A percentile compares a stretch with the other conserved stretches of the same genome.
These are phyloP conservation scores for Amanita phalloides DNA, from an alignment of 768 basidiomycete genomes.

Conservation along the genomic window DNA sequence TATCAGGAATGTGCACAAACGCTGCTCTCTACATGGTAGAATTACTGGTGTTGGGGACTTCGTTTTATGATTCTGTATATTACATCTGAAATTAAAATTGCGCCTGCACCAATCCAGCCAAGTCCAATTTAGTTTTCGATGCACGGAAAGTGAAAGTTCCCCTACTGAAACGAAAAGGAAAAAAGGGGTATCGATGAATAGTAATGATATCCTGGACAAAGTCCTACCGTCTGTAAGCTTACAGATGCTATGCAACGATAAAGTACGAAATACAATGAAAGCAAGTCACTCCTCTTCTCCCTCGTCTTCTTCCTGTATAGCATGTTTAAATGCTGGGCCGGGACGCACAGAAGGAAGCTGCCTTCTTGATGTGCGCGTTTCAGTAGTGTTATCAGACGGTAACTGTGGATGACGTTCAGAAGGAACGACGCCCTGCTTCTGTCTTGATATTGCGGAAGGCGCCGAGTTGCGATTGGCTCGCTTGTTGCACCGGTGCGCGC, in stretches of 20 bases:
- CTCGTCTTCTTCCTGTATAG: slow-evolving; percentile 83
- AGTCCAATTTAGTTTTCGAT: too few relatives aligned
- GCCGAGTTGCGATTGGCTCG: slow-evolving; percentile 20
- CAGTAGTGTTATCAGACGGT: slow-evolving; percentile 37
- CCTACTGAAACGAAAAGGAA: not conserved
- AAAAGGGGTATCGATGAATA: slow-evolving; percentile 3
- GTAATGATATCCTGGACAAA: not conserved
- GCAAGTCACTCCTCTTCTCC: slow-evolving; percentile 55
- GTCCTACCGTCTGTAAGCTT: slow-evolving; percentile 1
- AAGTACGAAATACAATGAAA: slow-evolving; percentile 5
- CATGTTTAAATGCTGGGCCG: slow-evolving; percentile 60
- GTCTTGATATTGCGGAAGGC: not conserved
- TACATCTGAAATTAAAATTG: not conserved
- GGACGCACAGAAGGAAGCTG: slow-evolving; percentile 59
- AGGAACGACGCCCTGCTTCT: slow-evolving; percentile 25
- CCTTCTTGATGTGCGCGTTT: slow-evolving; percentile 46
- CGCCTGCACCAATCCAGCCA: not conserved
- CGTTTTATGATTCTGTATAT: not conserved
- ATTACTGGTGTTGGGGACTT: not conserved
- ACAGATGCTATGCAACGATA: not conserved
- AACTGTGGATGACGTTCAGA: slow-evolving; percentile 51
- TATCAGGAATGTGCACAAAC: slow-evolving; percentile 36
- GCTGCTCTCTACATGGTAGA: slow-evolving; percentile 16
- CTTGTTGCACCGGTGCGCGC: slow-evolving; percentile 23
- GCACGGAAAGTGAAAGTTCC: not conserved